phyloP scores from a whole-genome alignment of 345 rosid genomes.

The Populus deltoides region DNA sequence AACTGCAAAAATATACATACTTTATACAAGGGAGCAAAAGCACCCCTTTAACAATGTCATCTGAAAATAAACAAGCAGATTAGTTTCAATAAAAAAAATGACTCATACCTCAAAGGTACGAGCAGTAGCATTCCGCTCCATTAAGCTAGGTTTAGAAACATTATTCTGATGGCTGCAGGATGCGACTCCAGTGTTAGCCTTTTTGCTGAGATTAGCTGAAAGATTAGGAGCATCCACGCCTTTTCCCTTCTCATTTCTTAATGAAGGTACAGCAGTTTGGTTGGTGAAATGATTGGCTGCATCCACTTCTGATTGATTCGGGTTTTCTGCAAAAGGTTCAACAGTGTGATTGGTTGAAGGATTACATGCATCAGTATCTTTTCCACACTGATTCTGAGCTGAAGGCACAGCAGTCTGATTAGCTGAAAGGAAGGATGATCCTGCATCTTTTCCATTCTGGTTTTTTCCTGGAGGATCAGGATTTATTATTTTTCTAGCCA shows the following conservation, averaged over 20 bases:
- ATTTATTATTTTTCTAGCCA: constrained; percentile 2
- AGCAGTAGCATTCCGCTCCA: constrained; percentile 56
- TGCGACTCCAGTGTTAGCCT: constrained; percentile 14
- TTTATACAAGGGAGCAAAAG: not conserved
- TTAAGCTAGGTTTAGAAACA: constrained; percentile 34
- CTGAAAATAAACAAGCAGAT: not conserved
- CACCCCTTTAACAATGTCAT: not conserved
- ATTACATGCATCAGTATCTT: not conserved
- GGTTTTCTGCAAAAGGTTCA: not conserved
- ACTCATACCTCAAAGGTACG: constrained; percentile 44
- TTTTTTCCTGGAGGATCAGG: constrained; percentile 7
- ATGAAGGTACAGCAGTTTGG: not conserved
- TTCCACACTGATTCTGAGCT: not conserved
- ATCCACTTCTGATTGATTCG: not conserved
- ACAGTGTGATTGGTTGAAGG: not conserved
- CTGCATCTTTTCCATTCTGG: not conserved
- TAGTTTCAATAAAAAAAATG: not conserved
- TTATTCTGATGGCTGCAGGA: constrained; percentile 18
- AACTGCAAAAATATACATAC: not conserved
- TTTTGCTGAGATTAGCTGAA: not conserved
- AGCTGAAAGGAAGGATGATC: not conserved
- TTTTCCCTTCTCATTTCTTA: not conserved
- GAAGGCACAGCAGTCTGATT: not conserved
- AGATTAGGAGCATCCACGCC: not conserved
- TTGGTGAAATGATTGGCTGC: not conserved